Conservation (phyloP, 208 protist genomes). For the Acanthamoeba royreba region DNA sequence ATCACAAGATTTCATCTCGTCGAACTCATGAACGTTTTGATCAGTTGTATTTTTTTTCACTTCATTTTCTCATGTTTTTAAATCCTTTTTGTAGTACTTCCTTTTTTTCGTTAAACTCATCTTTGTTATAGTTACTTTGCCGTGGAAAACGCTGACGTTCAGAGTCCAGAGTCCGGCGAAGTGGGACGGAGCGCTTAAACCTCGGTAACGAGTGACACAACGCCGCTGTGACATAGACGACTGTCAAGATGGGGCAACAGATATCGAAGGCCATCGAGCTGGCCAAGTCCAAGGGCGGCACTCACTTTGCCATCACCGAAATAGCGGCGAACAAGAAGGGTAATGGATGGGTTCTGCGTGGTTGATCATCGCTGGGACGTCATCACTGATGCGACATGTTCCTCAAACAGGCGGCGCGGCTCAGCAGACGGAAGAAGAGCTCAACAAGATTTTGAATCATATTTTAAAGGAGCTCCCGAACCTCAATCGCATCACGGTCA, state of each 20-base stretch:
- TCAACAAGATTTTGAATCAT: slow-evolving; percentile 25
- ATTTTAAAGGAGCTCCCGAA: slow-evolving; percentile 31
- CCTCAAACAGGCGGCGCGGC: background rate
- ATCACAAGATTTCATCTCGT: too few species aligned
- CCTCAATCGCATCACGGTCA: slow-evolving; percentile 29
- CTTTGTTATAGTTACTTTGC: too few species aligned
- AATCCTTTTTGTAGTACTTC: background rate
- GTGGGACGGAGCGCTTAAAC: too few species aligned
- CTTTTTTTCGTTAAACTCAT: background rate
- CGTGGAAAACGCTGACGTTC: too few species aligned
- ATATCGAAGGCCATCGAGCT: slow-evolving; percentile 43
- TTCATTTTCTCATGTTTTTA: background rate
- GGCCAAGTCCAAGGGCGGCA: slow-evolving; percentile 38
- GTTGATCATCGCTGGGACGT: too few species aligned
- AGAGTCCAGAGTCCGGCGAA: too few species aligned
- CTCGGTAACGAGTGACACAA: too few species aligned
- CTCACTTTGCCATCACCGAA: slow-evolving; percentile 43
- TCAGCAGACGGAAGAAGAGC: slow-evolving; percentile 16
- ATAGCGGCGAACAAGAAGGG: slow-evolving; percentile 2
- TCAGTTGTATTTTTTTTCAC: background rate
- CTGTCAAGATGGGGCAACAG: background rate
- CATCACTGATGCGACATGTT: too few species aligned
- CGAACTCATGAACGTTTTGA: background rate
- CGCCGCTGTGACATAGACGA: too few species aligned
- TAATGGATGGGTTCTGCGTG: too few species aligned